A percentile compares a stretch with the other conserved stretches of the same genome.
Evolutionary conservation across 805 yeast species (phyloP).

Genomic region (Martiniozyma abietophila): DNA sequence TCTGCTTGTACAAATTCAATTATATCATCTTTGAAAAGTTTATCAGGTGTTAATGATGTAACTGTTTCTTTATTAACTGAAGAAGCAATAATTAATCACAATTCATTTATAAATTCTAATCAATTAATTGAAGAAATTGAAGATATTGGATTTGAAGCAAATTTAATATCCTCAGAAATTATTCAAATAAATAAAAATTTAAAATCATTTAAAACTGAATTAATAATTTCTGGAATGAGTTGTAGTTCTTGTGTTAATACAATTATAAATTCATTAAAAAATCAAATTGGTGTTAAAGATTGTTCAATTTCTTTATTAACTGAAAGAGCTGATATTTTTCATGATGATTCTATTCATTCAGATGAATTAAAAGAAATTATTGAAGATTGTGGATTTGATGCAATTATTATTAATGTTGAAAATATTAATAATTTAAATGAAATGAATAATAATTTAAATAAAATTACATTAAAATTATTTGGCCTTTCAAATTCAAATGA

Average conservation of each 20-base stretch:
- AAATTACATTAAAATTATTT: slow-evolving; percentile 29
- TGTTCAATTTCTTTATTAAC: slow-evolving; percentile 64
- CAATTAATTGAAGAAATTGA: slow-evolving; percentile 49
- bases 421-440: slow-evolving; percentile 5
- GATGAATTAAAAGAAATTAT: slow-evolving; percentile 33
- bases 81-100: slow-evolving; percentile 52
- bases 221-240: slow-evolving; percentile 59
- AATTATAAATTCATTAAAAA: slow-evolving; percentile 36
- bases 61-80: slow-evolving; percentile 72
- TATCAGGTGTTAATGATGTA: slow-evolving; percentile 28
- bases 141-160: slow-evolving; percentile 58
- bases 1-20: slow-evolving; percentile 73
- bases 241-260: slow-evolving; percentile 62
- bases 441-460: slow-evolving; percentile 7
- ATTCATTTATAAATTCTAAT: slow-evolving; percentile 21
- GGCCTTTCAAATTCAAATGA: slow-evolving; percentile 62
- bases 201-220: slow-evolving; percentile 8
- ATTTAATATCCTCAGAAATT: slow-evolving; percentile 8
- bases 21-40: slow-evolving; percentile 23
- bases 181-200: neutral
- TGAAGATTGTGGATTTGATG: slow-evolving; percentile 40
- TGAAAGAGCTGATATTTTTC: slow-evolving; percentile 55
- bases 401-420: slow-evolving; percentile 32
- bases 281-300: slow-evolving; percentile 21
- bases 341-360: slow-evolving; percentile 26